Evolutionary conservation across 495 filamentous ascomycete genomes (phyloP).

Genomic region (Tuber calosporum): DNA sequence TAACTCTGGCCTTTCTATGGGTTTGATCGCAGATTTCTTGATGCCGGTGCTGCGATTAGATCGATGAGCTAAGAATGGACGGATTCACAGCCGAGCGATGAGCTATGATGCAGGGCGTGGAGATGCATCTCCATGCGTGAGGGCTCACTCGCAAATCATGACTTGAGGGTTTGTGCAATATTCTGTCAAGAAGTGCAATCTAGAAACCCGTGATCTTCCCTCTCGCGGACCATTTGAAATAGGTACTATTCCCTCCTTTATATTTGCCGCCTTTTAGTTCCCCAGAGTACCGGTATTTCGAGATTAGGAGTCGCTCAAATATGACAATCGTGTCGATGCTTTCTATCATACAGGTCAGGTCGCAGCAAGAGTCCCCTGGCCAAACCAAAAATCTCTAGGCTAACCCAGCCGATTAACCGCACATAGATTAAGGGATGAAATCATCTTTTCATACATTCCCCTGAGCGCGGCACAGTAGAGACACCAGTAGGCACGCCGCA

Average conservation of each 20-base stretch:
- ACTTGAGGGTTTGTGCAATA: neutral
- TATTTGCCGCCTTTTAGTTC: neutral
- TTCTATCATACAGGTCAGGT: neutral
- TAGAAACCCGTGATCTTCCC: neutral
- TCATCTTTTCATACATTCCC: neutral
- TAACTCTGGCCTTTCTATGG: neutral
- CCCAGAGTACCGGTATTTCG: neutral
- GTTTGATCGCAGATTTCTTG: neutral
- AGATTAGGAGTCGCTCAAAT: neutral
- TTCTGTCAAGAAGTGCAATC: neutral
- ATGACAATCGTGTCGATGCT: neutral
- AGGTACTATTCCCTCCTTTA: neutral
- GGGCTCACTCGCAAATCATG: neutral
- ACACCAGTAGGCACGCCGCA: neutral
- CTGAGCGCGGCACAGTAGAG: neutral
- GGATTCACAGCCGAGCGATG: neutral
- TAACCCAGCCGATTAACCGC: neutral
- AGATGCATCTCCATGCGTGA: neutral
- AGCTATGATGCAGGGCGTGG: neutral
- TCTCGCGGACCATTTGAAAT: neutral
- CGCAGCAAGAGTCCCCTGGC: neutral
- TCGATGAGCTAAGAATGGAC: neutral
- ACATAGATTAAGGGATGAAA: neutral
- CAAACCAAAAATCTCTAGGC: neutral
- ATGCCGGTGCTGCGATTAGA: neutral